Conservation (phyloP, 768 basidiomycete species). For the Scleroderma bovista region DNA sequence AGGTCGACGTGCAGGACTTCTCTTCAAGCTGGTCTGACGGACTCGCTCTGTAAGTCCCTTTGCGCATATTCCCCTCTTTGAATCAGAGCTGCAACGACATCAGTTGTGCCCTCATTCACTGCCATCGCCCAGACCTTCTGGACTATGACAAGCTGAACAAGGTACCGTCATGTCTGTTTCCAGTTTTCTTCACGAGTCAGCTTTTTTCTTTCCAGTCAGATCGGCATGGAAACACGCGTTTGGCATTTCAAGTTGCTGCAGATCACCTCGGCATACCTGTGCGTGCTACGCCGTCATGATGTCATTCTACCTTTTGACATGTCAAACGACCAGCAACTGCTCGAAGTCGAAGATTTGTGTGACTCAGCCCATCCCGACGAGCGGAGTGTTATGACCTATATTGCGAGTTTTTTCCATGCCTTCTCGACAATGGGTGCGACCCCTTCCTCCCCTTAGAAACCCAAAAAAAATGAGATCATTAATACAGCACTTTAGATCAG, state of each 20-base stretch:
- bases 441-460: background rate
- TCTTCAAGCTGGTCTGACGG: conserved; percentile 92
- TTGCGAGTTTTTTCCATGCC: conserved; percentile 96
- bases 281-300: conserved; percentile 23
- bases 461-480: background rate
- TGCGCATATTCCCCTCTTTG: background rate
- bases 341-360: conserved; percentile 95
- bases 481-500: conserved; percentile 58
- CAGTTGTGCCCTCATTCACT: conserved; percentile 96
- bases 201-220: conserved; percentile 45
- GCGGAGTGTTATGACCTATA: conserved; percentile 96
- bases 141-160: conserved; percentile 87
- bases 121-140: conserved; percentile 91
- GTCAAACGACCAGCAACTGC: conserved; percentile 60
- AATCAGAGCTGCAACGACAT: conserved; percentile 4
- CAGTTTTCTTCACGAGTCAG: conserved; percentile 5
- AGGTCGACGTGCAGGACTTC: conserved; percentile 93
- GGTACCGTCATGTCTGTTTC: conserved; percentile 32
- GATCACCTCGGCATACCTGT: conserved; percentile 90
- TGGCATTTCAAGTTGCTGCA: conserved; percentile 86
- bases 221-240: conserved; percentile 73
- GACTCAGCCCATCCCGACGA: conserved; percentile 88
- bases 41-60: conserved; percentile 71
- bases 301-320: conserved; percentile 3
- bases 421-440: conserved; percentile 91